Percentiles rank a stretch among this genome's conserved stretches.
These are phyloP conservation scores for Neofusicoccum cordaticola DNA, from an alignment of 2,329 filamentous ascomycete species.

Conservation along the genomic window DNA sequence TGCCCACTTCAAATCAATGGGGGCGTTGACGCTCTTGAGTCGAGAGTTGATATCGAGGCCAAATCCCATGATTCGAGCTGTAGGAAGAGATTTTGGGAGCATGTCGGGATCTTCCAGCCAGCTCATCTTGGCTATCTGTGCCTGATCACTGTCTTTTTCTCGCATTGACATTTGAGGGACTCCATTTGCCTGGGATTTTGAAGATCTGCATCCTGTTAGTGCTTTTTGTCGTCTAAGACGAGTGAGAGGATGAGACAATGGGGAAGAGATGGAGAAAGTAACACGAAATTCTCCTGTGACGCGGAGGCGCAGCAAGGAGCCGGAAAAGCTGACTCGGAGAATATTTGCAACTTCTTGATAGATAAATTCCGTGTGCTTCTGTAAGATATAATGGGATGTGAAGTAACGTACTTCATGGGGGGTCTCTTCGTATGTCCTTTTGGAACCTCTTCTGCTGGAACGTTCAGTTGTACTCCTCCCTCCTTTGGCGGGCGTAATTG, in stretches of 20 bases:
- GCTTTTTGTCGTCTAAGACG: background rate
- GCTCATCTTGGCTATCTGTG: background rate
- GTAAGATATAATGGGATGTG: too few relatives aligned
- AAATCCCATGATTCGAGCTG: background rate
- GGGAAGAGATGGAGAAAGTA: too few relatives aligned
- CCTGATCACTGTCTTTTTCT: background rate
- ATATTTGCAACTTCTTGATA: too few relatives aligned
- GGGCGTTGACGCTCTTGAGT: background rate
- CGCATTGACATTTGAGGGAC: background rate
- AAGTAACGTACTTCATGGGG: background rate
- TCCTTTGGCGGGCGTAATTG: background rate
- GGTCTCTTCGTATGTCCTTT: background rate
- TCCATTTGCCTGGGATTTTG: background rate
- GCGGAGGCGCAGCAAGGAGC: too few relatives aligned
- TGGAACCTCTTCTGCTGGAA: background rate
- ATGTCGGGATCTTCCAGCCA: background rate
- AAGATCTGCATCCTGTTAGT: background rate
- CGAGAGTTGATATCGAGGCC: background rate
- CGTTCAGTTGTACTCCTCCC: background rate
- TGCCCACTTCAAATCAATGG: background rate
- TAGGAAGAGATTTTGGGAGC: background rate
- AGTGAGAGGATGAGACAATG: too few relatives aligned
- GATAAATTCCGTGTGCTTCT: too few relatives aligned
- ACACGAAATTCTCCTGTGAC: too few relatives aligned
- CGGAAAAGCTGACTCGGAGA: too few relatives aligned